Conservation (phyloP, 2,329 filamentous ascomycete species). For the Alternaria ethzedia region DNA sequence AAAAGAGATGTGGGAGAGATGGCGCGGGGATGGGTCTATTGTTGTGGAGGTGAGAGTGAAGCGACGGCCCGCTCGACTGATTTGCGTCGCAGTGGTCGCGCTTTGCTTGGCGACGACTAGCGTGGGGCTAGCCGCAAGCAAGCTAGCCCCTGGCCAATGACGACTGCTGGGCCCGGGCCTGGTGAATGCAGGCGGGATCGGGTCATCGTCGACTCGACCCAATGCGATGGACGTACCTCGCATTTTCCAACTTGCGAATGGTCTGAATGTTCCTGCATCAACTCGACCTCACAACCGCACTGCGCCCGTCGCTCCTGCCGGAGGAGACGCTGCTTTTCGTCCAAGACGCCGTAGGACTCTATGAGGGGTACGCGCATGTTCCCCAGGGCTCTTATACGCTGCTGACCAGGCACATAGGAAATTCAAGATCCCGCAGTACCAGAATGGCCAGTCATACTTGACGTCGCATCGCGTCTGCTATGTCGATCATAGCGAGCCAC, state of each 20-base stretch:
- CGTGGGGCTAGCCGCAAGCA: slow-evolving; percentile 1
- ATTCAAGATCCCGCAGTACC: slow-evolving; percentile 91
- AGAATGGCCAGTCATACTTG: slow-evolving; percentile 94
- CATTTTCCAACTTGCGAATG: slow-evolving; percentile 25
- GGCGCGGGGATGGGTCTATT: slow-evolving; percentile 4
- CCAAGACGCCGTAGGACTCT: slow-evolving; percentile 95
- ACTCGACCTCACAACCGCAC: slow-evolving; percentile 93
- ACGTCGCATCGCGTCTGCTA: slow-evolving; percentile 97
- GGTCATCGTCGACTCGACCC: slow-evolving; percentile 7
- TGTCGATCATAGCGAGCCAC: slow-evolving; percentile 84
- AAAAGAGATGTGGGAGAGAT: background rate
- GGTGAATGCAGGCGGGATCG: slow-evolving; percentile 11
- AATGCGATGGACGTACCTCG: slow-evolving; percentile 19
- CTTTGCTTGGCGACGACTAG: slow-evolving; percentile 13
- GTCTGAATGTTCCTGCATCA: slow-evolving; percentile 95
- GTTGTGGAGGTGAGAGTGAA: slow-evolving; percentile 22
- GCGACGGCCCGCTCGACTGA: slow-evolving; percentile 23
- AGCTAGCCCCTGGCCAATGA: slow-evolving; percentile 21
- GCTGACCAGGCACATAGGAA: slow-evolving; percentile 65
- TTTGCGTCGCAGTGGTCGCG: slow-evolving; percentile 6
- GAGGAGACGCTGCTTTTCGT: slow-evolving; percentile 97
- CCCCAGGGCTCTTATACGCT: slow-evolving; percentile 6
- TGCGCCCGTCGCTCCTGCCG: slow-evolving; percentile 88
- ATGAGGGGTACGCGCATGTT: slow-evolving; percentile 78
- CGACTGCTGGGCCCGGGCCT: slow-evolving; percentile 24